These are phyloP conservation scores for Coemansia sp. DNA, from an alignment of 192 early-diverging fungal species.

Conservation along the genomic window DNA sequence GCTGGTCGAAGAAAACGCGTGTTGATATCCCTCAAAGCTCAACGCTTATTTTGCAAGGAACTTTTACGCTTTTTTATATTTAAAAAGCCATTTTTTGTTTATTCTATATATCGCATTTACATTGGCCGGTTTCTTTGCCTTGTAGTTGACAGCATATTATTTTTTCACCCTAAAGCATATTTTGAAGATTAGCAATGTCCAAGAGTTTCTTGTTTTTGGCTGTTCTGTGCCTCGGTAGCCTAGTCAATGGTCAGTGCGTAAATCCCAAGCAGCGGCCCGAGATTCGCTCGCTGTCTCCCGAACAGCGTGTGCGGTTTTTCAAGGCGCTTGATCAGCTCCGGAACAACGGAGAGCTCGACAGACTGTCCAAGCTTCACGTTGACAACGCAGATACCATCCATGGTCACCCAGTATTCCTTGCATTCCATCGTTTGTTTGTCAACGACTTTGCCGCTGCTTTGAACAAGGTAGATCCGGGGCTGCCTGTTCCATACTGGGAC, in stretches of 20 bases:
- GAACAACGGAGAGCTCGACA: conserved; percentile 49
- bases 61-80: neutral
- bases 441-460: conserved; percentile 57
- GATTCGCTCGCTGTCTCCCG: conserved; percentile 51
- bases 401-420: conserved; percentile 54
- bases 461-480: conserved; percentile 50
- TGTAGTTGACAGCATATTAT: neutral
- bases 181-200: conserved; percentile 22
- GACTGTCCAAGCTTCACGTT: conserved; percentile 50
- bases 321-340: conserved; percentile 36
- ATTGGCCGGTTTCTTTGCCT: neutral
- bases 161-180: neutral
- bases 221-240: conserved; percentile 23
- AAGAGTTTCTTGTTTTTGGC: conserved; percentile 28
- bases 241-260: conserved; percentile 37
- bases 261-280: conserved; percentile 45
- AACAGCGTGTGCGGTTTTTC: conserved; percentile 51
- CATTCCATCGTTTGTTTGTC: conserved; percentile 61
- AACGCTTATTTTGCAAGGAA: neutral
- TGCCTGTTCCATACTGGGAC: conserved; percentile 58
- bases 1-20: conserved; percentile 36
- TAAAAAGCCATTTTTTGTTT: neutral
- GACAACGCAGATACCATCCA: conserved; percentile 54
- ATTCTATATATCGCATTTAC: neutral
- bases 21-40: neutral